These are phyloP conservation scores for Colletotrichum sp. DNA, from an alignment of 2,329 filamentous ascomycete genomes.

Conservation along the genomic window DNA sequence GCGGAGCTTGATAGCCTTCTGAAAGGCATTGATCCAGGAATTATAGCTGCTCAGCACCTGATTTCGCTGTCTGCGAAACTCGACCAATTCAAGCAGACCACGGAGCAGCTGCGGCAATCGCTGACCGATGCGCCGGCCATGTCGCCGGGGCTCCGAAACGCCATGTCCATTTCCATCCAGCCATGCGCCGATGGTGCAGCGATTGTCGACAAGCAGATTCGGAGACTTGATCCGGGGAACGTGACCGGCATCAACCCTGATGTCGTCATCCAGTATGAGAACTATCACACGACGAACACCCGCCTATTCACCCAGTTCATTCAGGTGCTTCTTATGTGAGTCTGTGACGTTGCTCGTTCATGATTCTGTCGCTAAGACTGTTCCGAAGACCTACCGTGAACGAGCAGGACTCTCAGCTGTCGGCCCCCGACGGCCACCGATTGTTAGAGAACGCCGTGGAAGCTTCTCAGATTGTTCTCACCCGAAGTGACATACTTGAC, in stretches of 20 bases:
- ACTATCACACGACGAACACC: slow-evolving; percentile 27
- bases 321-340: slow-evolving; percentile 11
- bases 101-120: slow-evolving; percentile 28
- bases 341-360: neutral
- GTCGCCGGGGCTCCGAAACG: slow-evolving; percentile 32
- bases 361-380: neutral
- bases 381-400: neutral
- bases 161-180: slow-evolving; percentile 29
- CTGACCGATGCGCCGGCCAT: slow-evolving; percentile 28
- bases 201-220: slow-evolving; percentile 36
- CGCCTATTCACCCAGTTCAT: slow-evolving; percentile 24
- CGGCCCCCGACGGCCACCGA: slow-evolving; percentile 1
- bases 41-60: slow-evolving; percentile 23
- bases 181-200: slow-evolving; percentile 33
- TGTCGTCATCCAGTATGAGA: slow-evolving; percentile 28
- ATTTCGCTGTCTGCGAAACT: slow-evolving; percentile 26
- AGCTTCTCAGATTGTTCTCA: slow-evolving; percentile 5
- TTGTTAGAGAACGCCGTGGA: slow-evolving; percentile 11
- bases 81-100: slow-evolving; percentile 27
- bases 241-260: slow-evolving; percentile 26
- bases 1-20: slow-evolving; percentile 34
- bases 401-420: slow-evolving; percentile 7
- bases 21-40: slow-evolving; percentile 12
- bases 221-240: slow-evolving; percentile 32
- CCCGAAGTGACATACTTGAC: neutral